A percentile compares a stretch with the other conserved stretches of the same genome.
phyloP scores from a whole-genome alignment of 768 basidiomycete species.

The Piloderma croceum region DNA sequence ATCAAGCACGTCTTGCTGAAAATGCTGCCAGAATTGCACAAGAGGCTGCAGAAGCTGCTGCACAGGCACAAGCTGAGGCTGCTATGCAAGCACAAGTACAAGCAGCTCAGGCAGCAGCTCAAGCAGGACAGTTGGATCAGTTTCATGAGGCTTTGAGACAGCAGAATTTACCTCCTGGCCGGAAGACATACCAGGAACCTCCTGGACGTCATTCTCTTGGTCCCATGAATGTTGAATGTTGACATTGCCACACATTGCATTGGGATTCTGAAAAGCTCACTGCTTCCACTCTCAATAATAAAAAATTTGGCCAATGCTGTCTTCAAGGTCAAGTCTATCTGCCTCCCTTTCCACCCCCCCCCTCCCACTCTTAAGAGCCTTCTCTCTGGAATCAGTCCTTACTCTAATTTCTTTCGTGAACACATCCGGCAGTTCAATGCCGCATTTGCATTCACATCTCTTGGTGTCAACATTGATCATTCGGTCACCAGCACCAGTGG shows the following conservation, averaged over 20 bases:
- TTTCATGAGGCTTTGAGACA: too few relatives aligned
- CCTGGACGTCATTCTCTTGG: conserved; percentile 2
- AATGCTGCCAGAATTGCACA: too few relatives aligned
- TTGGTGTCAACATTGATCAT: conserved; percentile 28
- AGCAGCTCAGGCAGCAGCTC: too few relatives aligned
- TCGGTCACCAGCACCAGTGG: conserved; percentile 10
- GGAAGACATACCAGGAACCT: conserved; percentile 15
- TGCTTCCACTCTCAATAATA: not conserved
- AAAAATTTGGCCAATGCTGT: not conserved
- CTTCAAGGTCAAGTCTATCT: not conserved
- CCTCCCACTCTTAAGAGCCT: not conserved
- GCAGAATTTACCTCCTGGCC: too few relatives aligned
- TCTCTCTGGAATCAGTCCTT: conserved; percentile 7
- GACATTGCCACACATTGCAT: conserved; percentile 16
- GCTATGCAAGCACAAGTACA: too few relatives aligned
- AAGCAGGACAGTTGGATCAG: too few relatives aligned
- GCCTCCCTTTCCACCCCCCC: not conserved
- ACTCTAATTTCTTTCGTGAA: conserved; percentile 20
- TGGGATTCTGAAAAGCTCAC: conserved; percentile 12
- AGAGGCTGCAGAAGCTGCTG: too few relatives aligned
- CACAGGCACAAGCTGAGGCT: too few relatives aligned
- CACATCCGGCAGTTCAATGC: conserved; percentile 35
- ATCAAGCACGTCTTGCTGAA: too few relatives aligned
- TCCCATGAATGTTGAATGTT: conserved; percentile 6
- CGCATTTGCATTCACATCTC: conserved; percentile 36